Conservation (phyloP, 163 green algal species). For the Trebouxiophyceae sp. region DNA sequence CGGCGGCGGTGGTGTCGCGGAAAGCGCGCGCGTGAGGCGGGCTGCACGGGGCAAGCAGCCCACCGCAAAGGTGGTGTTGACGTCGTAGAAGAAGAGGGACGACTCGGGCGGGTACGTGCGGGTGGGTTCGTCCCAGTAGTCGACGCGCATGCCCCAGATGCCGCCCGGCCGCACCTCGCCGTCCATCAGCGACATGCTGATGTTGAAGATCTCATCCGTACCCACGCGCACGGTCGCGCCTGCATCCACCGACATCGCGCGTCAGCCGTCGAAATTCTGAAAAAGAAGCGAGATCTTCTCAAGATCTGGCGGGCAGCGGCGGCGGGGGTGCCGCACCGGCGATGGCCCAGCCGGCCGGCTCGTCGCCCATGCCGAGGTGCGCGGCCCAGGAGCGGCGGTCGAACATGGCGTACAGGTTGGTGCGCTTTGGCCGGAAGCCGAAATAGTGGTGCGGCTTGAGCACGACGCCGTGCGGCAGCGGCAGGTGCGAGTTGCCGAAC, state of each 20-base stretch:
- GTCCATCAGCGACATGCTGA: background rate
- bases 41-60: background rate
- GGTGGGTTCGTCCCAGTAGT: background rate
- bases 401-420: slow-evolving; percentile 1
- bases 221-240: background rate
- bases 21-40: background rate
- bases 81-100: background rate
- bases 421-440: background rate
- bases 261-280: no score
- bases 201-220: background rate
- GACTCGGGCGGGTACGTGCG: background rate
- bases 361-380: background rate
- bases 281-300: no score
- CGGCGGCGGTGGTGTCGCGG: background rate
- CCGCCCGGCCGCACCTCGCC: background rate
- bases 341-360: background rate
- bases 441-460: background rate
- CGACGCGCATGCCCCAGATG: background rate
- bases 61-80: background rate
- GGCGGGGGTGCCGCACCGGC: background rate
- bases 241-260: background rate
- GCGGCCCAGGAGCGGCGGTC: background rate
- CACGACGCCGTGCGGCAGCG: background rate
- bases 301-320: no score
- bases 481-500: background rate